Evolutionary conservation across 345 rosid species (phyloP).

Genomic region (Rhodomyrtus tomentosa): DNA sequence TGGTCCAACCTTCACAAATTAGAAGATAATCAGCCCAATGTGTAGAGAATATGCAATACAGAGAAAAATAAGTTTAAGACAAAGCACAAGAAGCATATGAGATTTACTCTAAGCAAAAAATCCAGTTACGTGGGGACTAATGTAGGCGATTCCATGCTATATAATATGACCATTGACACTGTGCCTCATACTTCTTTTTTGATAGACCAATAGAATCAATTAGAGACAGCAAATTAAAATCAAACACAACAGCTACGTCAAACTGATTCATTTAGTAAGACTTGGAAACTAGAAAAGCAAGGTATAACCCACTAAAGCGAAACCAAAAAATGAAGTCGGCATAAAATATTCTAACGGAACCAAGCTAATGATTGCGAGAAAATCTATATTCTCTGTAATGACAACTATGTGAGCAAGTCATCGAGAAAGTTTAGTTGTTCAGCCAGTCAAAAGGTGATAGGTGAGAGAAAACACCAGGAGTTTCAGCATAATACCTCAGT

Average conservation of each 20-base stretch:
- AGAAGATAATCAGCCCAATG: background rate
- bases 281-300: background rate
- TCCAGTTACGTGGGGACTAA: background rate
- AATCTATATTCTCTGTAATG: background rate
- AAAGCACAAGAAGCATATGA: background rate
- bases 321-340: background rate
- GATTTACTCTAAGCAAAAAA: background rate
- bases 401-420: background rate
- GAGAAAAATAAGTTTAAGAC: background rate
- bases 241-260: background rate
- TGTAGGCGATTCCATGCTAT: background rate
- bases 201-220: background rate
- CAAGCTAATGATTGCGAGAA: background rate
- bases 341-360: background rate
- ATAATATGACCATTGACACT: background rate
- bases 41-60: background rate
- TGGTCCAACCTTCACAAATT: constrained; percentile 61
- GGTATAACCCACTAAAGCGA: background rate
- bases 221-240: background rate
- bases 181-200: background rate
- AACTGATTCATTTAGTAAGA: background rate
- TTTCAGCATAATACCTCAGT: background rate
- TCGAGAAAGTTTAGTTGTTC: background rate
- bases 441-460: background rate
- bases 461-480: background rate